Base-by-base conservation (phyloP, 176 grass and related monocot species). In the Musa itinerans region DNA sequence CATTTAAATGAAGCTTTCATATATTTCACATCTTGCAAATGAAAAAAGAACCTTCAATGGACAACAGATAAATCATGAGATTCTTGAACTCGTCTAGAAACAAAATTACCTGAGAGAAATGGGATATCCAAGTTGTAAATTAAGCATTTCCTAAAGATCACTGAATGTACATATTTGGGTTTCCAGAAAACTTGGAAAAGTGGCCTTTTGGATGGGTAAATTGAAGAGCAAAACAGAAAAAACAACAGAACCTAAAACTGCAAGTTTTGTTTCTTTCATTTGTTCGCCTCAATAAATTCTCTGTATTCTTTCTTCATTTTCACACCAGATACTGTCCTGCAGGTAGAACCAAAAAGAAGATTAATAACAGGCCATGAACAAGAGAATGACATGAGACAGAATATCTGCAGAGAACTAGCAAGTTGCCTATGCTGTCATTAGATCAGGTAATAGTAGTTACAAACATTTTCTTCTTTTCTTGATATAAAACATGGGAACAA, bases 271-370 rank as follows among this genome's bases (percentile, higher is more conserved):
- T 55, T 55, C 2, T 13, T 68, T 99, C 84, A 98, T 89, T 89
- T 99, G 82, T 95, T 87, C 1, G 85, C 76, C 78, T 95, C 96
- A 17, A 99, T 88, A 27, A 99, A 81, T 57, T 99, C 96, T 54
- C 81, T 81, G 53, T 99, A 99, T 87, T 99, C 91, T 64, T 99
- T 99, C 89, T 99, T 99, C 89, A 83, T 99, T 81, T 95, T 99
- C 62, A 99, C 91, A 69, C 96, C 96, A 26, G 96, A 76, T 53
- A 95, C 68, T 68, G 83, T 95, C 86, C 96, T 99, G 91, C 76
- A 73, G 16, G 43, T 11, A 21, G 19, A 78, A 53, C 50, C 75
- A 74, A 72, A 78, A 27, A 3, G 10, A 74, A 13, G 57, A 57
- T 54, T 56, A 74, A 53, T 7, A 57, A 29, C 12, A 56, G 17